A percentile compares a stretch with the other conserved stretches of the same genome.
Conservation (phyloP, 2,329 filamentous ascomycete species). For the Xylaria sp. region DNA sequence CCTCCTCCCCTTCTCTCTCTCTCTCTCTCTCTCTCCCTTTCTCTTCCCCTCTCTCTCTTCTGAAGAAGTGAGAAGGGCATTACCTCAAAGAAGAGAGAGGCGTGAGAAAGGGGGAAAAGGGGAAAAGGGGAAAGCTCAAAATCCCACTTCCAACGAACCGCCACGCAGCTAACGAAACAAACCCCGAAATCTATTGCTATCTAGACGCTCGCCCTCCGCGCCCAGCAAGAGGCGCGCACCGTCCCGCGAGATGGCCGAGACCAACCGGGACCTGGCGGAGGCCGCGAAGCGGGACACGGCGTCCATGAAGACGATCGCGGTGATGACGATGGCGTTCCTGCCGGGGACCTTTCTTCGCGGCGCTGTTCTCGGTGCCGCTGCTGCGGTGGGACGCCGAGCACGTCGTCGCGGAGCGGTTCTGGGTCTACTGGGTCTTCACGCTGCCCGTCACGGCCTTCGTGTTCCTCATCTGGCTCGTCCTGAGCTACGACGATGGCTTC, state of each 20-base stretch:
- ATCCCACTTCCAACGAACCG: too few relatives aligned
- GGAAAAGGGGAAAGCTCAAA: too few relatives aligned
- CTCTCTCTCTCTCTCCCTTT: too few relatives aligned
- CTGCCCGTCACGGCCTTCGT: conserved; percentile 52
- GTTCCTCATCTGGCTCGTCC: conserved; percentile 39
- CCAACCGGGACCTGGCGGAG: conserved; percentile 40
- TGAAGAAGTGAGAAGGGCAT: too few relatives aligned
- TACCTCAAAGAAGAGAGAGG: not conserved
- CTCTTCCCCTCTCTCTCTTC: too few relatives aligned
- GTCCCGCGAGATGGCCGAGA: conserved; percentile 40
- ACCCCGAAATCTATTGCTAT: too few relatives aligned
- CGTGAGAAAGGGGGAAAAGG: too few relatives aligned
- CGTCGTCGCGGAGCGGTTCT: conserved; percentile 36
- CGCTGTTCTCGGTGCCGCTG: conserved; percentile 44
- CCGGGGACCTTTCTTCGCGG: conserved; percentile 47
- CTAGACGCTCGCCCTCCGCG: conserved; percentile 44
- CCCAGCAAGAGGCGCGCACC: conserved; percentile 43
- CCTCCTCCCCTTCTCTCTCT: too few relatives aligned
- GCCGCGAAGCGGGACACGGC: conserved; percentile 41
- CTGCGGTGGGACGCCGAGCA: conserved; percentile 35
- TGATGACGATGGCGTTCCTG: conserved; percentile 46
- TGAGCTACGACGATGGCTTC: conserved; percentile 15
- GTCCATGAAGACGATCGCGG: conserved; percentile 44
- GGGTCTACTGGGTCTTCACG: conserved; percentile 63
- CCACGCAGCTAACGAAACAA: too few relatives aligned